phyloP scores from a whole-genome alignment of 768 basidiomycete genomes.

The Auriculariales sp. region DNA sequence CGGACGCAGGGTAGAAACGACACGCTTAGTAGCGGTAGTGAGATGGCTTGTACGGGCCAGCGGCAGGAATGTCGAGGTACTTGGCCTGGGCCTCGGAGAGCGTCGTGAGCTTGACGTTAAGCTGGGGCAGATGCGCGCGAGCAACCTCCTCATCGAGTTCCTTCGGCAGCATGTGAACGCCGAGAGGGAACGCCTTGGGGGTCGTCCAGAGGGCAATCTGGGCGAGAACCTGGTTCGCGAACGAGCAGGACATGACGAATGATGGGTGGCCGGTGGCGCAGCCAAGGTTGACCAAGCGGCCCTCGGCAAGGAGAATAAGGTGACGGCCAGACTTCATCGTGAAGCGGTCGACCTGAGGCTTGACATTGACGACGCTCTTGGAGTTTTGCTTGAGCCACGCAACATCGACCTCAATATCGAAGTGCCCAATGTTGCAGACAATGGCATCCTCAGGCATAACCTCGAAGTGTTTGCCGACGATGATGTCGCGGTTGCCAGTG shows the following conservation, averaged over 20 bases:
- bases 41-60: slow-evolving; percentile 64
- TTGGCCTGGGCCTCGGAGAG: slow-evolving; percentile 59
- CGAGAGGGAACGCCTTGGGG: slow-evolving; percentile 82
- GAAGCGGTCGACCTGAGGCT: slow-evolving; percentile 98
- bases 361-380: slow-evolving; percentile 70
- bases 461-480: slow-evolving; percentile 78
- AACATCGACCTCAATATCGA: slow-evolving; percentile 85
- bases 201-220: slow-evolving; percentile 98
- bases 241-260: slow-evolving; percentile 99
- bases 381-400: slow-evolving; percentile 97
- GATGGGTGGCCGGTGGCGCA: slow-evolving; percentile 98
- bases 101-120: slow-evolving; percentile 87
- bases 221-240: slow-evolving; percentile 95
- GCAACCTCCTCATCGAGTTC: slow-evolving; percentile 98
- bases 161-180: slow-evolving; percentile 98
- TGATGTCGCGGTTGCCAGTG: slow-evolving; percentile 97
- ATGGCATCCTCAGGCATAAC: slow-evolving; percentile 98
- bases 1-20: no score
- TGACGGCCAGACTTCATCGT: slow-evolving; percentile 88
- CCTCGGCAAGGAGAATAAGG: slow-evolving; percentile 94
- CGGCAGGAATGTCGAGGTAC: slow-evolving; percentile 82
- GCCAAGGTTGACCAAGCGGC: slow-evolving; percentile 96
- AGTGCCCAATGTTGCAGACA: slow-evolving; percentile 88
- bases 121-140: slow-evolving; percentile 79
- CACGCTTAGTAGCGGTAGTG: slow-evolving; percentile 49